A percentile compares a stretch with the other conserved stretches of the same genome.
Conservation (phyloP, 305 asterid genomes). For the Plantago lanceolata region DNA sequence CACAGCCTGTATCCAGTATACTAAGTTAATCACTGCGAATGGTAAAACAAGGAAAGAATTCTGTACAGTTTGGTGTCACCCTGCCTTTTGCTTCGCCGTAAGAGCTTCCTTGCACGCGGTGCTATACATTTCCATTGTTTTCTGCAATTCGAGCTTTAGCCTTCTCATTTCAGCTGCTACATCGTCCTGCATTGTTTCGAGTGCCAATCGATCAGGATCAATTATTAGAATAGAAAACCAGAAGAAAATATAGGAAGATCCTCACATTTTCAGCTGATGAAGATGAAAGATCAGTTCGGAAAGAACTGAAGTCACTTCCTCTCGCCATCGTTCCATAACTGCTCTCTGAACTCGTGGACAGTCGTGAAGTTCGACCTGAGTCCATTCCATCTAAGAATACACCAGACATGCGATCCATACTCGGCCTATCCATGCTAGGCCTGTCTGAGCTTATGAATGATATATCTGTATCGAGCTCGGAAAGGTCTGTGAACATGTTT, state of each 20-base stretch:
- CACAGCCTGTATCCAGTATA: constrained; percentile 39
- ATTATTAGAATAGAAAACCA: background rate
- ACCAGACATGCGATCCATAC: constrained; percentile 47
- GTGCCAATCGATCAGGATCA: constrained; percentile 12
- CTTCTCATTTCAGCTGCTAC: constrained; percentile 90
- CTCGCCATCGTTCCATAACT: constrained; percentile 60
- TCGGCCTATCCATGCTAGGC: constrained; percentile 75
- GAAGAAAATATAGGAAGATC: constrained; percentile 1
- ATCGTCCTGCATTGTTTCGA: constrained; percentile 52
- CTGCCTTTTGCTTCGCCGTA: constrained; percentile 69
- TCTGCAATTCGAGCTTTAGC: constrained; percentile 69
- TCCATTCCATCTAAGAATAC: constrained; percentile 42
- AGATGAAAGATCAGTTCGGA: constrained; percentile 45
- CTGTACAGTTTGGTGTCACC: background rate
- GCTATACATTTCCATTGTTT: constrained; percentile 79
- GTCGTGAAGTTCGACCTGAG: constrained; percentile 40
- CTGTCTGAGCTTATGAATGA: constrained; percentile 79
- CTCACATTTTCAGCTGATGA: constrained; percentile 68
- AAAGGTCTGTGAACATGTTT: constrained; percentile 42
- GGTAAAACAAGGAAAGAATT: background rate
- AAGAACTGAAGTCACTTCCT: constrained; percentile 48
- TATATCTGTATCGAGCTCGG: constrained; percentile 67
- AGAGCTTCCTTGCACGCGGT: constrained; percentile 79
- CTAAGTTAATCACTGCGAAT: background rate
- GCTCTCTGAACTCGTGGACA: constrained; percentile 70